Evolutionary conservation across 1,139 yeast species (phyloP).

Genomic region (Pichia sp.): DNA sequence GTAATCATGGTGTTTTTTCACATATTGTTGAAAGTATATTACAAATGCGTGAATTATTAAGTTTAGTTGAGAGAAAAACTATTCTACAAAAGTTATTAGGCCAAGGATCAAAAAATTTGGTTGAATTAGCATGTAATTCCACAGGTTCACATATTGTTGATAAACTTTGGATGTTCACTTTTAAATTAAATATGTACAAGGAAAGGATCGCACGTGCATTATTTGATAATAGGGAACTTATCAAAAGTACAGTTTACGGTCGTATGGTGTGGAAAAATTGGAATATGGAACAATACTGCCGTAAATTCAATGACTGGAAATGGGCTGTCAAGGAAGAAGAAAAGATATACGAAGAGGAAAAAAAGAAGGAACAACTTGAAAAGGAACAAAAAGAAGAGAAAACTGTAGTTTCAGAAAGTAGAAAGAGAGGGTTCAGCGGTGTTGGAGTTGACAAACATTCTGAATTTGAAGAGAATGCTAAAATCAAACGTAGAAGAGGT

Average conservation of each 20-base stretch:
- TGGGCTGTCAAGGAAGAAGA: constrained; percentile 65
- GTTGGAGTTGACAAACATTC: background rate
- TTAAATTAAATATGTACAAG: constrained; percentile 73
- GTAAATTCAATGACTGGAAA: constrained; percentile 84
- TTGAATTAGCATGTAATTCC: constrained; percentile 69
- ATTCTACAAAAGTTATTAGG: constrained; percentile 54
- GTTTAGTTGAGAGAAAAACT: constrained; percentile 55
- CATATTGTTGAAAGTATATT: constrained; percentile 71
- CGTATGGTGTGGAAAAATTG: constrained; percentile 93
- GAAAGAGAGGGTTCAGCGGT: background rate
- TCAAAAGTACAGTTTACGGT: constrained; percentile 84
- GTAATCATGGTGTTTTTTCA: constrained; percentile 82
- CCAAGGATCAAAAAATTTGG: constrained; percentile 33
- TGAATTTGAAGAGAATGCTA: background rate
- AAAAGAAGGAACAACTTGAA: constrained; percentile 11
- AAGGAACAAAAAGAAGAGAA: constrained; percentile 8
- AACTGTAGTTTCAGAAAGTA: constrained; percentile 11
- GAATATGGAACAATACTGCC: constrained; percentile 69
- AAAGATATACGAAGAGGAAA: constrained; percentile 30
- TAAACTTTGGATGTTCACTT: constrained; percentile 72
- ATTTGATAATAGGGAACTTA: constrained; percentile 51
- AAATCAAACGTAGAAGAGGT: background rate
- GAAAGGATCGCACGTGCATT: constrained; percentile 78
- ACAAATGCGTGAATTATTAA: constrained; percentile 39
- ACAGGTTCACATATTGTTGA: constrained; percentile 92